These are phyloP conservation scores for Aspergillus taichungensis DNA, from an alignment of 495 filamentous ascomycete genomes.

Conservation along the genomic window DNA sequence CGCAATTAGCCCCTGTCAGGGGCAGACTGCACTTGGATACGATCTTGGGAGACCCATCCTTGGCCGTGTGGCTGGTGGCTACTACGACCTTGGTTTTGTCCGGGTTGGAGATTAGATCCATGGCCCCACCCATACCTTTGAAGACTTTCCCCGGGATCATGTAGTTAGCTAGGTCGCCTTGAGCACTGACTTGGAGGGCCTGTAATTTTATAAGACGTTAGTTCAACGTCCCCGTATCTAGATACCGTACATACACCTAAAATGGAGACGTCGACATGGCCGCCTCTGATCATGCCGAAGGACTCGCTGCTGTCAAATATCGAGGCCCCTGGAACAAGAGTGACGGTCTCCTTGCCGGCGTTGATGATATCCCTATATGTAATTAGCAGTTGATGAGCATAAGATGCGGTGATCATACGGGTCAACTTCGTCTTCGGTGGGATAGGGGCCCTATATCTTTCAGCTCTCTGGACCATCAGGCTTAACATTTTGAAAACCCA, in stretches of 20 bases:
- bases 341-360: constrained; percentile 90
- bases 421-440: constrained; percentile 67
- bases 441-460: constrained; percentile 63
- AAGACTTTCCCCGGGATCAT: constrained; percentile 85
- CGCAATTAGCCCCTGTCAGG: constrained; percentile 74
- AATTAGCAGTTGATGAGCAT: background rate
- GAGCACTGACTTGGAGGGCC: constrained; percentile 79
- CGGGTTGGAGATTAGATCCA: constrained; percentile 87
- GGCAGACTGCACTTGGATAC: constrained; percentile 78
- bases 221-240: background rate
- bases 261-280: constrained; percentile 82
- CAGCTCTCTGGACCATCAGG: background rate
- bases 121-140: constrained; percentile 94
- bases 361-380: constrained; percentile 68
- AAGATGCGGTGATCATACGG: constrained; percentile 28
- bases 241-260: constrained; percentile 46
- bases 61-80: constrained; percentile 85
- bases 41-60: constrained; percentile 83
- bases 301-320: constrained; percentile 82
- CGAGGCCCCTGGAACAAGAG: constrained; percentile 66
- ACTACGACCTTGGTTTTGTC: constrained; percentile 81
- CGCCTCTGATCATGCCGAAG: constrained; percentile 88
- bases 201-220: constrained; percentile 5
- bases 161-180: constrained; percentile 82
- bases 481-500: constrained; percentile 9